A percentile compares a stretch with the other conserved stretches of the same genome.
These are phyloP conservation scores for Venturia nashicola DNA, from an alignment of 2,329 filamentous ascomycete genomes.

Conservation along the genomic window DNA sequence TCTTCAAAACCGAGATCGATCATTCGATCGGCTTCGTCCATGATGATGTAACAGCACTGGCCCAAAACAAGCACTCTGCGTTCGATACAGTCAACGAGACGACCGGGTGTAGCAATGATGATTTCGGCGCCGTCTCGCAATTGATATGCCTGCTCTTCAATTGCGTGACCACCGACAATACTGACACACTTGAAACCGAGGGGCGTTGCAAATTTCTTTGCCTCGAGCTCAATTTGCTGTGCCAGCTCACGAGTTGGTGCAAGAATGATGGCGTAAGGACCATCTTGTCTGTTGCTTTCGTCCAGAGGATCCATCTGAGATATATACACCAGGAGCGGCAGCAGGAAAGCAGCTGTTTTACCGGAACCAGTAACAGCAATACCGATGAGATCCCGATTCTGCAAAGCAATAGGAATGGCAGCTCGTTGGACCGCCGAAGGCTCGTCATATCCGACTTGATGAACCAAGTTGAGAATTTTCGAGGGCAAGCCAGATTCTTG, in stretches of 20 bases:
- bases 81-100: constrained; percentile 94
- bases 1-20: constrained; percentile 98
- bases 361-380: constrained; percentile 96
- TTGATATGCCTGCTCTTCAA: constrained; percentile 87
- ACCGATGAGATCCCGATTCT: constrained; percentile 91
- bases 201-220: constrained; percentile 79
- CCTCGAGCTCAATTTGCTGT: constrained; percentile 92
- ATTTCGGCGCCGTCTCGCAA: constrained; percentile 91
- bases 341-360: constrained; percentile 90
- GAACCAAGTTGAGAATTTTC: constrained; percentile 67
- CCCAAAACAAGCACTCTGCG: constrained; percentile 77
- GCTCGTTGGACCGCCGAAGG: constrained; percentile 87
- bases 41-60: constrained; percentile 98
- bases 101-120: constrained; percentile 94
- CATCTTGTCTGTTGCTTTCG: constrained; percentile 71
- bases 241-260: constrained; percentile 94
- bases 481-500: constrained; percentile 69
- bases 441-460: constrained; percentile 78
- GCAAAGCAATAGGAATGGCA: constrained; percentile 86
- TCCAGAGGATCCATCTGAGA: constrained; percentile 75
- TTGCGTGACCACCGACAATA: constrained; percentile 91
- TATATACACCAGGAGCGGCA: constrained; percentile 90
- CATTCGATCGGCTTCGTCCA: constrained; percentile 99
- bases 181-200: constrained; percentile 91
- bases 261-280: constrained; percentile 92